Base-by-base conservation (phyloP, 805 yeast genomes). In the Metschnikowia proteae region DNA sequence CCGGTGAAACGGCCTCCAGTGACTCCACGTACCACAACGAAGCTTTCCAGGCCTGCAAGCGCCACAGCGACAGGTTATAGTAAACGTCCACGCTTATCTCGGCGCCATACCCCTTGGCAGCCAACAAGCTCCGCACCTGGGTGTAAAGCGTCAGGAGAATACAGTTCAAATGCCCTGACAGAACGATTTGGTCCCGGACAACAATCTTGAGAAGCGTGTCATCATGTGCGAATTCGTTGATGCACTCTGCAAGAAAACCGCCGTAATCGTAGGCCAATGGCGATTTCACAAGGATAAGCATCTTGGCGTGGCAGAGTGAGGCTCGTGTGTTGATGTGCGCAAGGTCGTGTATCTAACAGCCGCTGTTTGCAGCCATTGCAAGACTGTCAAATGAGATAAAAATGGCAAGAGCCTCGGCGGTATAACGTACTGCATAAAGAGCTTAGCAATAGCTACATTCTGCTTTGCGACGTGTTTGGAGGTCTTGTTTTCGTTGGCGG, bases 61-160 rank as follows among this genome's bases (percentile, higher is more conserved):
- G 32, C 26, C 38, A 34, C 45, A 42, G 45, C 11, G 13, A 30
- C 13, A 42, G 17, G 38, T 42, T 42, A 8, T 22, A 32, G 32
- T 29, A 23, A 3, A 42, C 45, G 25, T 42, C 38, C 17, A 42
- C 38, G 17, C 8, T 25, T 2, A 9, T 33, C 10, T 33, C 13
- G 27, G 38, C 10, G 25, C 26, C 31, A 17, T 33, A 42, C 3
- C 32, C 38, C 9, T n/a, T 32, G 17, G 13, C 17, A 10, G n/a
- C 13, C 26, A 42, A 42, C 4, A 33, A 6, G 9, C 55, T 17
- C 22, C 45, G 37, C 3, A 62, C 40, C 13, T 60, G 51, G 11
- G 60, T 51, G 48, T 74, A 75, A 22, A 68, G 53, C 5, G 50
- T 46, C 48, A 63, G 60, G 45, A 75, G 62, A 3, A 62, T 50